These are phyloP conservation scores for Agastache rugosa DNA, from an alignment of 257 asterid species.

Conservation along the genomic window DNA sequence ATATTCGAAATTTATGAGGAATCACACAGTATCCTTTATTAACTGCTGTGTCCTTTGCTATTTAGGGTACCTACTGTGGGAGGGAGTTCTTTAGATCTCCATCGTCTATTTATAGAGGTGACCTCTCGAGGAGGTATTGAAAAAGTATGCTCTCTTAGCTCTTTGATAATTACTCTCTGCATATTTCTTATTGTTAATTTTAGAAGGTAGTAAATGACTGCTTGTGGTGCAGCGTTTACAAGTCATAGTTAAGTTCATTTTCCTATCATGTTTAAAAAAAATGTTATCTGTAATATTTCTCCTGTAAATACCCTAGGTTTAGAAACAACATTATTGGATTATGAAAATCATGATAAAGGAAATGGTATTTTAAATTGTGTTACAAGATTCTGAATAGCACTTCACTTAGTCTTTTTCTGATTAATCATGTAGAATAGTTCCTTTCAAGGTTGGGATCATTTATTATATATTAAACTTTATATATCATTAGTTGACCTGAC, in stretches of 20 bases:
- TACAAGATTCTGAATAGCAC: conserved; percentile 6
- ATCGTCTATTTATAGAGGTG: conserved; percentile 85
- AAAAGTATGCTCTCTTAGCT: conserved; percentile 60
- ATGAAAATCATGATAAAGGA: neutral
- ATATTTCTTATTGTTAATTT: neutral
- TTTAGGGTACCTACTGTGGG: conserved; percentile 82
- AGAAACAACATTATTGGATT: neutral
- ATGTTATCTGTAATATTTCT: neutral
- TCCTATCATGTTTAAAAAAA: neutral
- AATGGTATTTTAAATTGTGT: neutral
- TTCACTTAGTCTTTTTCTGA: neutral
- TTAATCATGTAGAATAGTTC: neutral
- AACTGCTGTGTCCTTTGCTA: conserved; percentile 30
- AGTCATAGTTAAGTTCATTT: neutral
- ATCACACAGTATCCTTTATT: conserved; percentile 9
- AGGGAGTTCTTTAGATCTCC: conserved; percentile 77
- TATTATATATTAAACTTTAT: neutral
- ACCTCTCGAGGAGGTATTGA: conserved; percentile 94
- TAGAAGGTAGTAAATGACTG: neutral
- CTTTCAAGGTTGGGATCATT: neutral
- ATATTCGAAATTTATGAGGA: neutral
- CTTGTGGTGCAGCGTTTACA: conserved; percentile 10
- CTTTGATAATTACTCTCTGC: conserved; percentile 19
- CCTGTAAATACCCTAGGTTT: neutral
- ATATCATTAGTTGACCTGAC: neutral